Evolutionary conservation across 768 basidiomycete species (phyloP), one percentile per base, ranked within the genome.

Genomic region (Leccinellum rugosiceps): DNA sequence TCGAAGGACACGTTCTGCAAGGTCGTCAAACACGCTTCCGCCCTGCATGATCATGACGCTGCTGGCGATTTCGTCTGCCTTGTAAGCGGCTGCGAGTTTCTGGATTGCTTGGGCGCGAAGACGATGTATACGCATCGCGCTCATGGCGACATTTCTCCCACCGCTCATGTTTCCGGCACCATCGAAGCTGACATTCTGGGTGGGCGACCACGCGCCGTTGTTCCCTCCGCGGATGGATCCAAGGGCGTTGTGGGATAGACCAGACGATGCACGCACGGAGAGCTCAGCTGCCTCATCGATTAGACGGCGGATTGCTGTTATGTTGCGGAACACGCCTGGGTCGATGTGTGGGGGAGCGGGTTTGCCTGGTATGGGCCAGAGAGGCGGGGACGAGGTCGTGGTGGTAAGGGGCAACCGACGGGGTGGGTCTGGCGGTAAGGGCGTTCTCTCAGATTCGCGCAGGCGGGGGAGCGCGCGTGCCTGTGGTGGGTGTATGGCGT

Each of bases 11-110:
- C 87, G 80, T 68, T 92, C 90, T 0, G 93, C 93, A n/a, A 95
- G 80, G 64, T 95, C 93, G 63, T 95, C 93, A 65, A 95, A 90
- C 3, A 94, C 89, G 60, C 87, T 92, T 5, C 93, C 92, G 35
- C 92, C 92, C 68, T 95, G 93, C 93, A 95, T 95, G 31, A 95
- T 85, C 87, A 94, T 91, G 26, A 95, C 93, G 66, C 90, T 92
- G 1, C 90, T 90, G 1, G 93, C 93, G 65, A 95, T 91, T 70
- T 95, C 93, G 68, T 95, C 93, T 11, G 84, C 80, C 68, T 86
- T 85, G 66, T 95, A 95, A 5, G 93, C 93, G 23, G 86, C 82
- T 1, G 92, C 90, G 41, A 94, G 77, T 69, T 92, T 92, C 72
- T 92, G 88, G 19, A 95, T 90, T 0, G 93, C 92, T 28, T 94